phyloP scores from a whole-genome alignment of 805 yeast species.

The Teunomyces lycoperdinae region DNA sequence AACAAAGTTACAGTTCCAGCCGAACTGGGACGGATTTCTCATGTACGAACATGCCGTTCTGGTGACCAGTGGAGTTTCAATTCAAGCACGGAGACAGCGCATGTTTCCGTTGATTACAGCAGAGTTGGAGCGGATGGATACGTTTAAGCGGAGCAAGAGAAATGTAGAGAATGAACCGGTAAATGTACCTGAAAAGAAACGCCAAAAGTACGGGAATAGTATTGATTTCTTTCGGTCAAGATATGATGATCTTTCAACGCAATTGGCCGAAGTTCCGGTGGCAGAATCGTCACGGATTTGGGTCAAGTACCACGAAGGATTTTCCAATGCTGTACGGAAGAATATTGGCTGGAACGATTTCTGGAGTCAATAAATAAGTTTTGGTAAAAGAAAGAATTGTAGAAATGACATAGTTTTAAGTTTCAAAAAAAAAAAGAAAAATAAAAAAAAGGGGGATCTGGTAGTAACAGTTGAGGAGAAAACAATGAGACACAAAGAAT shows the following conservation, averaged over 20 bases:
- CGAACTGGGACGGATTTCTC: conserved; percentile 35
- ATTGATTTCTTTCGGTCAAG: conserved; percentile 38
- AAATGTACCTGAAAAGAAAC: conserved; percentile 17
- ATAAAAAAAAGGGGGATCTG: too few relatives aligned
- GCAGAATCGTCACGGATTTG: conserved; percentile 50
- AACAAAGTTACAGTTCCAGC: conserved; percentile 26
- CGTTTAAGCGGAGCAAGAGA: conserved; percentile 7
- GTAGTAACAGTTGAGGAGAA: too few relatives aligned
- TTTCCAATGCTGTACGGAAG: conserved; percentile 85
- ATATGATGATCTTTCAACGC: conserved; percentile 33
- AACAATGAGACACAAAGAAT: too few relatives aligned
- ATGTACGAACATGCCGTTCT: conserved; percentile 20
- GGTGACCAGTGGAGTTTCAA: conserved; percentile 6
- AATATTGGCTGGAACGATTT: conserved; percentile 74
- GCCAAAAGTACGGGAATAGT: conserved; percentile 27
- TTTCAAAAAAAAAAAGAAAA: too few relatives aligned
- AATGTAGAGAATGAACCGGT: conserved; percentile 19
- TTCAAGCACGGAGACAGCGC: conserved; percentile 29
- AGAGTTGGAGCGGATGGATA: conserved; percentile 26
- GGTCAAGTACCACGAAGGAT: conserved; percentile 93
- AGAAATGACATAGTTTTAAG: too few relatives aligned
- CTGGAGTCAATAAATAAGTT: conserved; percentile 33
- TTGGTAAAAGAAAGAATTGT: too few relatives aligned
- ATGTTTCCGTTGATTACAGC: conserved; percentile 36
- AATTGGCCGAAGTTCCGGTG: conserved; percentile 23